These are phyloP conservation scores for Fusarium gaditjirri DNA, from an alignment of 2,329 filamentous ascomycete genomes.

Conservation along the genomic window DNA sequence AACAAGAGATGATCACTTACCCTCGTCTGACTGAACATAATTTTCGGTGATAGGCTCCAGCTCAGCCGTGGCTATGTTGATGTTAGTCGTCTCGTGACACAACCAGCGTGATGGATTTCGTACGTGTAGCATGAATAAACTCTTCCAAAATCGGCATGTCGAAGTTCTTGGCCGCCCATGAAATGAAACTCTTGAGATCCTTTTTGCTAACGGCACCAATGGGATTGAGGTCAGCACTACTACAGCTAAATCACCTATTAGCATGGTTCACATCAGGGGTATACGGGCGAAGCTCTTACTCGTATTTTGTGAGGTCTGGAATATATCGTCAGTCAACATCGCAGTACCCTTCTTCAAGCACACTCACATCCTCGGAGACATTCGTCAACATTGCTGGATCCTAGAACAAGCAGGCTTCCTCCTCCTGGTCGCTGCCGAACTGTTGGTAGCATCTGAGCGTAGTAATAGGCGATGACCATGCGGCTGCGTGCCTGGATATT, in stretches of 20 bases:
- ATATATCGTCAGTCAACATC: neutral
- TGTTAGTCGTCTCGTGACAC: neutral
- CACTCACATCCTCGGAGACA: constrained; percentile 26
- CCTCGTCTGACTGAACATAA: constrained; percentile 24
- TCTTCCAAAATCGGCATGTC: constrained; percentile 69
- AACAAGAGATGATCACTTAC: neutral
- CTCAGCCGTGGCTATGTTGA: constrained; percentile 53
- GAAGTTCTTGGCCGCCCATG: constrained; percentile 65
- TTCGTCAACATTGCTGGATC: constrained; percentile 46
- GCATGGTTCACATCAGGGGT: neutral
- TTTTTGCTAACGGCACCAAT: constrained; percentile 58
- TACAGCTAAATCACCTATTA: constrained; percentile 10
- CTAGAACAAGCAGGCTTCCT: constrained; percentile 43
- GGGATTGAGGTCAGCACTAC: constrained; percentile 55
- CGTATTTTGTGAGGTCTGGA: constrained; percentile 39
- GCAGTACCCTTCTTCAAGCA: neutral
- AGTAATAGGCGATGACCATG: constrained; percentile 29
- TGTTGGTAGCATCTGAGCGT: constrained; percentile 53
- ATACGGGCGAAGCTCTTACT: constrained; percentile 1
- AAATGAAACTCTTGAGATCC: constrained; percentile 73
- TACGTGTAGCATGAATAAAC: constrained; percentile 69
- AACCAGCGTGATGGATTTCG: constrained; percentile 22
- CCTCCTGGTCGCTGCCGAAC: constrained; percentile 39
- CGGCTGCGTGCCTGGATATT: constrained; percentile 29
- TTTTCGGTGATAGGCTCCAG: constrained; percentile 55